phyloP scores from a whole-genome alignment of 805 yeast species.

The Yarrowia sp. region DNA sequence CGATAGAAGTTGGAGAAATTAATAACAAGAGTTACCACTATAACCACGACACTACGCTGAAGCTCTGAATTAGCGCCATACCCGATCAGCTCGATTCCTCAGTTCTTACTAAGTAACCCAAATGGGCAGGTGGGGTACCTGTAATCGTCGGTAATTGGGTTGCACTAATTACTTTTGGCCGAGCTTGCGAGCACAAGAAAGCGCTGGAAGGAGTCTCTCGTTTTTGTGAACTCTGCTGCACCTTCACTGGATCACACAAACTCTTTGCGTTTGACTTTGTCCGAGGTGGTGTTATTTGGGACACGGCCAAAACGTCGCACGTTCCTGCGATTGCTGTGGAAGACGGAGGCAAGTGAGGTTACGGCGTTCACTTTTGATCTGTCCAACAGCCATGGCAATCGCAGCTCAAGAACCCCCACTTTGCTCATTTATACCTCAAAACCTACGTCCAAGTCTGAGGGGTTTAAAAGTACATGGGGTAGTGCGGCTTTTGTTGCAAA shows the following conservation, averaged over 20 bases:
- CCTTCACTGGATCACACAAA: neutral
- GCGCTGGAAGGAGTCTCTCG: no score
- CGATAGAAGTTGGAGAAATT: no score
- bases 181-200: neutral
- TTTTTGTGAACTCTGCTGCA: conserved; percentile 7
- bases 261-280: neutral
- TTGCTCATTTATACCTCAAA: neutral
- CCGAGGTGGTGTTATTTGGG: neutral
- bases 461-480: conserved; percentile 26
- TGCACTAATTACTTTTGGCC: conserved; percentile 18
- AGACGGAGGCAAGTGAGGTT: neutral
- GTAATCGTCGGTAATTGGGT: conserved; percentile 11
- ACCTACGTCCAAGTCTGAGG: conserved; percentile 3
- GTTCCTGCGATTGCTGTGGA: neutral
- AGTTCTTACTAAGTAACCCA: neutral
- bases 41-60: no score
- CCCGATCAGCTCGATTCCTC: neutral
- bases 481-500: conserved; percentile 12
- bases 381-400: neutral
- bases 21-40: no score
- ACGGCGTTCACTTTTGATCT: neutral
- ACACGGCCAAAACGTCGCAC: neutral
- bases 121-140: conserved; percentile 23
- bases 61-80: no score
- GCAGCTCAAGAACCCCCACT: neutral